Evolutionary conservation across 108 stramenopile genomes (phyloP).

Genomic region (Discostella pseudostelligera): DNA sequence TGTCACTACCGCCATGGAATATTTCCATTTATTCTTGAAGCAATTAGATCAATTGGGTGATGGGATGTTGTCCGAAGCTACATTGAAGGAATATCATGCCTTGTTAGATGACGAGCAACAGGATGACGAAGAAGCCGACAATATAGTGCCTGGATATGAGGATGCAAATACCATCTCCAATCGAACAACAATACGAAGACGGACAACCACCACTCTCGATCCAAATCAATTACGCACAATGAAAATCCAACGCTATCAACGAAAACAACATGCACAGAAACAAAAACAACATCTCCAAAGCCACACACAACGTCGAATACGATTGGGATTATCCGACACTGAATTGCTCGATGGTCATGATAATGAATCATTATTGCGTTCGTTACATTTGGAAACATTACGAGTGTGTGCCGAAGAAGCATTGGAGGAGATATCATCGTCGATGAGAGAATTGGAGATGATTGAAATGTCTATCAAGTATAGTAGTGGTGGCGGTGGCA

Average conservation of each 20-base stretch:
- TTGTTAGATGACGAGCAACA: constrained; percentile 53
- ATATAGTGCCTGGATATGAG: constrained; percentile 34
- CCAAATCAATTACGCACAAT: constrained; percentile 44
- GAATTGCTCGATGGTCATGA: constrained; percentile 78
- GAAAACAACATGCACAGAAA: constrained; percentile 14
- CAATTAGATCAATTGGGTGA: constrained; percentile 52
- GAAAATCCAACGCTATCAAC: constrained; percentile 46
- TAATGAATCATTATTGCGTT: constrained; percentile 62
- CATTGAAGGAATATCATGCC: constrained; percentile 50
- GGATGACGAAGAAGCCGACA: constrained; percentile 11
- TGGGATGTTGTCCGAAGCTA: constrained; percentile 40
- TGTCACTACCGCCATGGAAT: constrained; percentile 45
- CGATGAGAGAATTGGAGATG: constrained; percentile 66
- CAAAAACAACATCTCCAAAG: constrained; percentile 51
- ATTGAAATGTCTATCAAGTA: constrained; percentile 53
- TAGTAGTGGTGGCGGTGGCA: neutral
- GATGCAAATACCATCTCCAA: constrained; percentile 2
- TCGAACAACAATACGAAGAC: constrained; percentile 1
- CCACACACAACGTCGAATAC: constrained; percentile 49
- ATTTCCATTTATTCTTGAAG: constrained; percentile 58
- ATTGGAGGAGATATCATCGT: constrained; percentile 65
- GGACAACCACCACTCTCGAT: constrained; percentile 2
- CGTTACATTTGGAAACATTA: constrained; percentile 49
- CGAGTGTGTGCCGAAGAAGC: constrained; percentile 51
- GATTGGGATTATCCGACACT: constrained; percentile 48